Conservation (phyloP, 306 rosid genomes). For the Rosa rugosa region DNA sequence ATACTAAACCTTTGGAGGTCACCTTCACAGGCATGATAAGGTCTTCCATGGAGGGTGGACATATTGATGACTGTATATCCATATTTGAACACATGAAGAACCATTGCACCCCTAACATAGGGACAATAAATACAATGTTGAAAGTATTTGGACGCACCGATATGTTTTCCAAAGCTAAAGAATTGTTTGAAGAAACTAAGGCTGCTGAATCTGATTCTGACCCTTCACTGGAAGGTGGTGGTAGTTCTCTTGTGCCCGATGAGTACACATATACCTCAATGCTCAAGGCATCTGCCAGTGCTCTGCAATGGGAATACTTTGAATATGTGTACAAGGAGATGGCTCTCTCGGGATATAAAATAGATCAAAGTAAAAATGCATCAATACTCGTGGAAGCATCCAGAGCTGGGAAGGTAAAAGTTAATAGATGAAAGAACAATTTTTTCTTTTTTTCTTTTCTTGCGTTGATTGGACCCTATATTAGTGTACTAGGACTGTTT, state of each 20-base stretch:
- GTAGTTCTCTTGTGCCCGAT: conserved; percentile 48
- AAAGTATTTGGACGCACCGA: conserved; percentile 75
- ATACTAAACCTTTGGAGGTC: conserved; percentile 71
- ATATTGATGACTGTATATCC: conserved; percentile 56
- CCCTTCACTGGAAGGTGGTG: conserved; percentile 26
- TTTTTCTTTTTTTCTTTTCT: neutral
- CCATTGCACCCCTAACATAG: conserved; percentile 68
- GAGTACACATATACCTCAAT: conserved; percentile 63
- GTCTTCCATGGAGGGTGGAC: conserved; percentile 76
- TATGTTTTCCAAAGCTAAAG: conserved; percentile 80
- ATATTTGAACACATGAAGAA: conserved; percentile 69
- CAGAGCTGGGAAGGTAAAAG: conserved; percentile 80
- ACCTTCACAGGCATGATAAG: conserved; percentile 91
- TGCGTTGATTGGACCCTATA: neutral
- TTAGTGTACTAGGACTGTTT: neutral
- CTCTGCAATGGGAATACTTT: conserved; percentile 95
- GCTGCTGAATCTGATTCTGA: conserved; percentile 37
- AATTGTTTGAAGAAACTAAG: conserved; percentile 72
- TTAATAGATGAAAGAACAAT: neutral
- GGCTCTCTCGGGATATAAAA: conserved; percentile 63
- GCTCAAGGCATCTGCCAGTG: conserved; percentile 75
- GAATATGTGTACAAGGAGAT: conserved; percentile 86
- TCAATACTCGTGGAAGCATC: conserved; percentile 69
- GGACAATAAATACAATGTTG: conserved; percentile 79
- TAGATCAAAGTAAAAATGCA: conserved; percentile 65